A percentile compares a stretch with the other conserved stretches of the same genome.
phyloP scores from a whole-genome alignment of 1,284 basidiomycete species.

The Puccinia polysora region DNA sequence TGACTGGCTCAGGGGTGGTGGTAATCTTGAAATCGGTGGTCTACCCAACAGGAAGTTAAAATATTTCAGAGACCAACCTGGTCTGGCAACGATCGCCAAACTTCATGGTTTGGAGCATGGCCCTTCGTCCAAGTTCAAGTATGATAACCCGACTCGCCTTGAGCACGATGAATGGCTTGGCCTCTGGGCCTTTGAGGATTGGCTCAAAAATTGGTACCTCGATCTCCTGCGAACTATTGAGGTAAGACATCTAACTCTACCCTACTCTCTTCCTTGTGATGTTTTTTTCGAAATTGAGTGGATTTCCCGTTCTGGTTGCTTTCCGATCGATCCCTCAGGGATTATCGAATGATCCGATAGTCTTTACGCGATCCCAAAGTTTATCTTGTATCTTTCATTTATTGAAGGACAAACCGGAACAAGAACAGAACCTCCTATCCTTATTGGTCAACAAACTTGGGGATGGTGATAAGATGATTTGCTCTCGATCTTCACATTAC shows the following conservation, averaged over 20 bases:
- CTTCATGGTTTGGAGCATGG: background rate
- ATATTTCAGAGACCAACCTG: constrained; percentile 84
- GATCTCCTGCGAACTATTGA: constrained; percentile 84
- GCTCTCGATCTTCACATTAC: constrained; percentile 83
- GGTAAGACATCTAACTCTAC: no score
- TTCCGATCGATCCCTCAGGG: constrained; percentile 56
- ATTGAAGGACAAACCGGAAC: constrained; percentile 84
- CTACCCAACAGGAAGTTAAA: constrained; percentile 67
- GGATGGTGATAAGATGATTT: constrained; percentile 80
- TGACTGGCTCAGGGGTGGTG: constrained; percentile 76
- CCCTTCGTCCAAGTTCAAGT: constrained; percentile 28
- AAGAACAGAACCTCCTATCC: constrained; percentile 90
- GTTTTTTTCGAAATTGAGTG: no score
- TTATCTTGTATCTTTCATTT: constrained; percentile 66
- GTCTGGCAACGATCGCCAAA: constrained; percentile 29
- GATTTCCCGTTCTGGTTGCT: background rate
- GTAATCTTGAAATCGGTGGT: constrained; percentile 69
- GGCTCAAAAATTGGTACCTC: constrained; percentile 96
- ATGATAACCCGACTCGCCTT: constrained; percentile 21
- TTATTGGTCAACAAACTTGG: constrained; percentile 95
- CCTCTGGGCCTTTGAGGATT: constrained; percentile 90
- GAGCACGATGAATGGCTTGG: constrained; percentile 65
- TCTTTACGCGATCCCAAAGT: constrained; percentile 79
- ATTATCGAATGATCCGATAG: constrained; percentile 77
- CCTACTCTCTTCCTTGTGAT: no score